phyloP scores from a whole-genome alignment of 768 basidiomycete genomes.

The Pisolithus sp. region DNA sequence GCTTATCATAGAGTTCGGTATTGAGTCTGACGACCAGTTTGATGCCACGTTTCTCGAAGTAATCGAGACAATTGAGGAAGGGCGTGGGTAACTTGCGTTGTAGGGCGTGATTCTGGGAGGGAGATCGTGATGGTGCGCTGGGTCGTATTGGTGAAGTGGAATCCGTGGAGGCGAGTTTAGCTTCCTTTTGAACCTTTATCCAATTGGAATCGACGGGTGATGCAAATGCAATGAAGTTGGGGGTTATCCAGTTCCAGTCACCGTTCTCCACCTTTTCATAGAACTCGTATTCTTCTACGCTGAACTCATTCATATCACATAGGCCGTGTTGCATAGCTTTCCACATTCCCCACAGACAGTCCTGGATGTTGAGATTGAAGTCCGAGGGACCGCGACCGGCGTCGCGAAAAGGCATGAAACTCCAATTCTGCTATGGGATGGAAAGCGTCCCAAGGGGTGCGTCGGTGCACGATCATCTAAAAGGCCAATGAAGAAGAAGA shows the following conservation, averaged over 20 bases:
- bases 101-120: constrained; percentile 46
- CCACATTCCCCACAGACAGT: constrained; percentile 84
- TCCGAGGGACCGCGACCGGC: constrained; percentile 90
- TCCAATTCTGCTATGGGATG: constrained; percentile 88
- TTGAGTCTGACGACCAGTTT: constrained; percentile 92
- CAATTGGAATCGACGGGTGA: constrained; percentile 80
- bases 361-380: constrained; percentile 90
- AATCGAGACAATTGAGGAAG: constrained; percentile 87
- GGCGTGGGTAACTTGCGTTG: constrained; percentile 74
- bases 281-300: constrained; percentile 85
- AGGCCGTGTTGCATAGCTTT: constrained; percentile 88
- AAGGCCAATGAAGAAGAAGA: constrained; percentile 14
- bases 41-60: constrained; percentile 82
- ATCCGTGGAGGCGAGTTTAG: constrained; percentile 33
- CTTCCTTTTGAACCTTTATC: constrained; percentile 71
- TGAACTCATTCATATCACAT: constrained; percentile 92
- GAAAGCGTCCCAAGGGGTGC: constrained; percentile 91
- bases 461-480: constrained; percentile 89
- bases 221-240: constrained; percentile 89
- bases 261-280: constrained; percentile 96
- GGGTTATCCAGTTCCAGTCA: constrained; percentile 94
- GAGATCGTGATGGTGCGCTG: constrained; percentile 19
- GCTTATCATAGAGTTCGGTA: constrained; percentile 82
- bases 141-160: constrained; percentile 24
- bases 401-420: constrained; percentile 93